Conservation (phyloP, 2,329 filamentous ascomycete genomes). For the Xylariaceae sp. region DNA sequence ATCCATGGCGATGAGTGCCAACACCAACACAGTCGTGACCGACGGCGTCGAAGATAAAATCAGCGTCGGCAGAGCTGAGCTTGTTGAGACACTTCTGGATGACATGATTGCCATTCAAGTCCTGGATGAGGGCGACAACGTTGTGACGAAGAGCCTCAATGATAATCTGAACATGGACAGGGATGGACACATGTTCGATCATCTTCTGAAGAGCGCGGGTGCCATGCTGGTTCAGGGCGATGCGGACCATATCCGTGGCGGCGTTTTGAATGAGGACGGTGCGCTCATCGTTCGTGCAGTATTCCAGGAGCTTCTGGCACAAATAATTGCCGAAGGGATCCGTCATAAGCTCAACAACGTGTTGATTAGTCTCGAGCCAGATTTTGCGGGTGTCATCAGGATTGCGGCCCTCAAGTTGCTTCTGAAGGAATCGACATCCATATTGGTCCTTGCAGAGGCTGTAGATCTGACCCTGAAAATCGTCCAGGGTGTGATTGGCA, state of each 20-base stretch:
- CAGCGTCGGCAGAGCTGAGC: conserved; percentile 74
- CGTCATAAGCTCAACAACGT: conserved; percentile 97
- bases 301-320: conserved; percentile 96
- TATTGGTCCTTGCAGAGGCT: conserved; percentile 95
- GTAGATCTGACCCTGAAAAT: conserved; percentile 79
- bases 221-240: conserved; percentile 95
- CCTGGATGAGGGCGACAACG: conserved; percentile 93
- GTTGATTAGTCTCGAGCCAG: conserved; percentile 86
- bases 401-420: conserved; percentile 89
- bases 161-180: conserved; percentile 81
- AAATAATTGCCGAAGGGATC: conserved; percentile 99
- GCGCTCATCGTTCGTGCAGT: conserved; percentile 90
- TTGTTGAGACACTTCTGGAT: conserved; percentile 99
- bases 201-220: conserved; percentile 97
- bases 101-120: conserved; percentile 97
- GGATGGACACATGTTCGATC: conserved; percentile 92
- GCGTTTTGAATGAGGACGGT: conserved; percentile 90
- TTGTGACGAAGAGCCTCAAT: conserved; percentile 77
- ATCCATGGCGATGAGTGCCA: conserved; percentile 94
- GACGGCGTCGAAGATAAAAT: conserved; percentile 97
- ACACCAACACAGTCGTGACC: conserved; percentile 83
- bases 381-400: conserved; percentile 85
- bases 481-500: conserved; percentile 76
- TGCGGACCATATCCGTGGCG: conserved; percentile 79
- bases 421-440: conserved; percentile 92